Conservation (phyloP, 2,329 filamentous ascomycete species). For the Sporothrix brunneoviolacea region DNA sequence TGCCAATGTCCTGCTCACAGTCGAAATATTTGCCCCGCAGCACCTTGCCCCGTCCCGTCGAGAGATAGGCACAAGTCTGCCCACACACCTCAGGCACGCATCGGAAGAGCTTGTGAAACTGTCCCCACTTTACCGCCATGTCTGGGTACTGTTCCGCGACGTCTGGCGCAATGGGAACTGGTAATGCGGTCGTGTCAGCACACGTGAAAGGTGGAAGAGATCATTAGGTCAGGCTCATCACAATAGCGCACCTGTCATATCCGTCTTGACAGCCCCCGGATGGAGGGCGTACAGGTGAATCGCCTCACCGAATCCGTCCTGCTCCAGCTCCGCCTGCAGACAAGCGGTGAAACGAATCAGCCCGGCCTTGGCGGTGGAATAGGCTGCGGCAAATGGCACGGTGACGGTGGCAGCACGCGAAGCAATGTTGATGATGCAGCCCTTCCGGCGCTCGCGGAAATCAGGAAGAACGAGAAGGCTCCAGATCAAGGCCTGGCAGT, state of each 20-base stretch:
- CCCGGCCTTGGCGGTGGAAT: neutral
- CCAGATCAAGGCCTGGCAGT: neutral
- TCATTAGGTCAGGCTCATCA: too few species aligned
- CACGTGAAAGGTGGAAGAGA: too few species aligned
- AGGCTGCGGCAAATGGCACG: neutral
- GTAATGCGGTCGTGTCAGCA: too few species aligned
- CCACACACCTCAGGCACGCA: neutral
- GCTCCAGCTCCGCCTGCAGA: too few species aligned
- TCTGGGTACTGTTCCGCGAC: too few species aligned
- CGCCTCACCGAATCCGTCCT: neutral
- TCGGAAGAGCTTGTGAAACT: neutral
- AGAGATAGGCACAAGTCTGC: neutral
- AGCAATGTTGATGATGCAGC: neutral
- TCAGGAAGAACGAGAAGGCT: neutral
- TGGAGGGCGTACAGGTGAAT: neutral
- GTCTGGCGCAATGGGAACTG: too few species aligned
- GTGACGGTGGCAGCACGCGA: neutral
- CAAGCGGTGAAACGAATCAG: too few species aligned
- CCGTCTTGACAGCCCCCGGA: neutral
- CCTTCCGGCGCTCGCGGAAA: neutral
- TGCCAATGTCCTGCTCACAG: neutral
- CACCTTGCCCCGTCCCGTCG: neutral
- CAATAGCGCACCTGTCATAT: neutral
- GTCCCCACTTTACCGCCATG: neutral
- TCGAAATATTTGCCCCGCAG: neutral